A percentile compares a stretch with the other conserved stretches of the same genome.
Conservation (phyloP, 352 stramenopile genomes). For the Pythium phragmitis region DNA sequence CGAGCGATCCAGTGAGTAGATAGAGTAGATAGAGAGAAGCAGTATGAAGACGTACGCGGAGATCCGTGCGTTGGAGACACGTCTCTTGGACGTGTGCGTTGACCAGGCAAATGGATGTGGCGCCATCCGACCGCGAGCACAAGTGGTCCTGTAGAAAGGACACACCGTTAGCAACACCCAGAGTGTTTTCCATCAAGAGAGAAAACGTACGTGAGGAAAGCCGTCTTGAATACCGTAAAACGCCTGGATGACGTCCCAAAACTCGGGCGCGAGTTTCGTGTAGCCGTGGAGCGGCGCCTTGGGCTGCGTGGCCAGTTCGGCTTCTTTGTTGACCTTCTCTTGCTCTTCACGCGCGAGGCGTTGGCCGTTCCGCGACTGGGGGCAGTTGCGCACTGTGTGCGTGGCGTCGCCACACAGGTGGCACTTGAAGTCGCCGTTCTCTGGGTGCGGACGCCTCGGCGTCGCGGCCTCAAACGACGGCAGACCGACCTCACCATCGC, state of each 20-base stretch:
- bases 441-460: constrained; percentile 21
- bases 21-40: neutral
- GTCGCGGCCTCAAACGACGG: constrained; percentile 40
- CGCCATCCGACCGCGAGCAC: constrained; percentile 63
- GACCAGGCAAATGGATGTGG: constrained; percentile 64
- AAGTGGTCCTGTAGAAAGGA: constrained; percentile 43
- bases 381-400: constrained; percentile 45
- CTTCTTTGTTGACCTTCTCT: constrained; percentile 19
- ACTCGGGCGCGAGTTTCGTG: constrained; percentile 42
- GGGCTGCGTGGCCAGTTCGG: constrained; percentile 12
- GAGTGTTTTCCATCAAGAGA: neutral
- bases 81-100: constrained; percentile 45
- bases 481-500: constrained; percentile 36
- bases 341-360: constrained; percentile 25
- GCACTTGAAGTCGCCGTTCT: constrained; percentile 33
- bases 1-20: neutral
- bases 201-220: constrained; percentile 43
- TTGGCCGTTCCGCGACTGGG: constrained; percentile 35
- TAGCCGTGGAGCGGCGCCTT: constrained; percentile 45
- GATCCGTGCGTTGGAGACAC: constrained; percentile 53
- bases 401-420: constrained; percentile 26
- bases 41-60: constrained; percentile 29
- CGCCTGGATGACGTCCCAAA: constrained; percentile 55
- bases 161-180: neutral
- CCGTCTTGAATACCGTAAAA: constrained; percentile 72